Percentiles rank a stretch among this genome's conserved stretches.
Conservation (phyloP, 2,329 filamentous ascomycete genomes). For the Colletotrichum echinochloae region DNA sequence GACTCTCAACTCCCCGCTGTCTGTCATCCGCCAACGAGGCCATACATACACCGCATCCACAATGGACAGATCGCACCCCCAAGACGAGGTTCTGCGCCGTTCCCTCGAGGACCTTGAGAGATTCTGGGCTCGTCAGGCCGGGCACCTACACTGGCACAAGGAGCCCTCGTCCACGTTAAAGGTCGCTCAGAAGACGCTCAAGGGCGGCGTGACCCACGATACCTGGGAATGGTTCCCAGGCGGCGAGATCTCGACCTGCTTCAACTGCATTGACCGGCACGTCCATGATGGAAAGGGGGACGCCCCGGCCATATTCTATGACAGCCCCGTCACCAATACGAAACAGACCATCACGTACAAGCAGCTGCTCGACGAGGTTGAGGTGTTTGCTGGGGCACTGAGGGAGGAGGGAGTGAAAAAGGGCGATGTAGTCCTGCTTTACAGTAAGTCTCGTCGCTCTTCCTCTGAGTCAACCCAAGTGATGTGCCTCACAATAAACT, state of each 20-base stretch:
- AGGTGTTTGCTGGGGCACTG: slow-evolving; percentile 83
- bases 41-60: neutral
- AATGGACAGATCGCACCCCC: slow-evolving; percentile 51
- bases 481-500: neutral
- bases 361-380: slow-evolving; percentile 82
- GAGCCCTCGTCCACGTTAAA: slow-evolving; percentile 73
- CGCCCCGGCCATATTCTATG: slow-evolving; percentile 83
- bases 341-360: slow-evolving; percentile 82
- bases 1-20: neutral
- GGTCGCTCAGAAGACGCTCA: slow-evolving; percentile 71
- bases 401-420: slow-evolving; percentile 83
- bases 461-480: neutral
- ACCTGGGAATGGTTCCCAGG: slow-evolving; percentile 93
- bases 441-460: slow-evolving; percentile 69
- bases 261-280: slow-evolving; percentile 92
- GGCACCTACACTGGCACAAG: slow-evolving; percentile 84
- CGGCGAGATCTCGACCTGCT: slow-evolving; percentile 90
- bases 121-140: slow-evolving; percentile 83
- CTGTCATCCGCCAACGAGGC: neutral
- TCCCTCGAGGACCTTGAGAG: slow-evolving; percentile 76
- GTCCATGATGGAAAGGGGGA: slow-evolving; percentile 83
- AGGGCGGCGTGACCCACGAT: slow-evolving; percentile 71
- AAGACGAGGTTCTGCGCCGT: slow-evolving; percentile 63
- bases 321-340: slow-evolving; percentile 82
- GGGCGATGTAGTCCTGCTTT: slow-evolving; percentile 90